Conservation (phyloP, 2,329 filamentous ascomycete genomes). For the Botrytis tulipae region DNA sequence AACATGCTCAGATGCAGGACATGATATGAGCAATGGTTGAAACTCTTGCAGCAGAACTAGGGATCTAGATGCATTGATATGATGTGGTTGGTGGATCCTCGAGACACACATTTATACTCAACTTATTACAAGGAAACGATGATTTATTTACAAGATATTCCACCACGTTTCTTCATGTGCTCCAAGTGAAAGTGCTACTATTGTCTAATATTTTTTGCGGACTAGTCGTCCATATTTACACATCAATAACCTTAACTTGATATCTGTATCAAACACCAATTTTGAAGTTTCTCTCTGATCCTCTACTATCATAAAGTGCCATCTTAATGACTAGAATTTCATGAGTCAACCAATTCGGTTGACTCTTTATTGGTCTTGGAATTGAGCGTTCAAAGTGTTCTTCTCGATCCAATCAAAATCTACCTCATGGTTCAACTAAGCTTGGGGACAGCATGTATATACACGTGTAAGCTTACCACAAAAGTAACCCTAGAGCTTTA, state of each 20-base stretch:
- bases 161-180: not conserved
- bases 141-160: not conserved
- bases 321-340: not conserved
- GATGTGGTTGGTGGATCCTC: not conserved
- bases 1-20: not conserved
- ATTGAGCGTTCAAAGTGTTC: not conserved
- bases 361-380: not conserved
- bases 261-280: not conserved
- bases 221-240: not conserved
- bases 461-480: not conserved
- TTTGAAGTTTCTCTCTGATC: not conserved
- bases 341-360: not conserved
- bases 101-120: not conserved
- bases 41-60: not conserved
- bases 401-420: not conserved
- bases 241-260: not conserved
- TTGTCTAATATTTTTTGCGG: not conserved
- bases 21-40: not conserved
- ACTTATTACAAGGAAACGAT: not conserved
- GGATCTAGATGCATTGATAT: slow-evolving; percentile 1
- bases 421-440: not conserved
- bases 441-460: not conserved
- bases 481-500: not conserved
- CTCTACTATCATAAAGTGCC: not conserved
- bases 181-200: not conserved